Percentiles rank a stretch among this genome's conserved stretches.
These are phyloP conservation scores for Leishmania mexicana DNA, from an alignment of 208 protist genomes.

Conservation along the genomic window DNA sequence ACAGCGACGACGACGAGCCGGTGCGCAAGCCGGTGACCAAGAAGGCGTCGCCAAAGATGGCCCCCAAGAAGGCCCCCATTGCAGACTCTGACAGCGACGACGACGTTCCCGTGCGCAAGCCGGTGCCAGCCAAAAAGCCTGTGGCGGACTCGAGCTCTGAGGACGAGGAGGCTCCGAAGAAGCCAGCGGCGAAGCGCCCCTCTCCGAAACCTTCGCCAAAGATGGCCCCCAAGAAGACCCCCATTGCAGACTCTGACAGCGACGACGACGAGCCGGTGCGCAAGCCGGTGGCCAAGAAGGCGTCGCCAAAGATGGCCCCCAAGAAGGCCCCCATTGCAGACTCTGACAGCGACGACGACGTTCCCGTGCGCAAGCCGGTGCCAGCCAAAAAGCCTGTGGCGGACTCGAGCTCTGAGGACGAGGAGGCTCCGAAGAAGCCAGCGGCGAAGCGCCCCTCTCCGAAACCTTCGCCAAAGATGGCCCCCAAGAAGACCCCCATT, in stretches of 20 bases:
- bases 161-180: slow-evolving; percentile 13
- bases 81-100: slow-evolving; percentile 47
- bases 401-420: slow-evolving; percentile 42
- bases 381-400: slow-evolving; percentile 31
- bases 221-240: slow-evolving; percentile 43
- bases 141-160: slow-evolving; percentile 31
- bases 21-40: slow-evolving; percentile 50
- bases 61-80: slow-evolving; percentile 48
- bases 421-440: slow-evolving; percentile 30
- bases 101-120: slow-evolving; percentile 68
- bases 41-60: slow-evolving; percentile 47
- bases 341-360: slow-evolving; percentile 51
- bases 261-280: slow-evolving; percentile 52
- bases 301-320: slow-evolving; percentile 27
- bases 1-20: slow-evolving; percentile 55
- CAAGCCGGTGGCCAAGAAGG: slow-evolving; percentile 36
- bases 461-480: slow-evolving; percentile 42
- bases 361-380: slow-evolving; percentile 42
- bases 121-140: slow-evolving; percentile 41
- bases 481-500: slow-evolving; percentile 46
- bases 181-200: slow-evolving; percentile 24
- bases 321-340: slow-evolving; percentile 54
- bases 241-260: slow-evolving; percentile 40
- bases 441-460: slow-evolving; percentile 18
- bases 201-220: slow-evolving; percentile 40